Conservation (phyloP, 495 filamentous ascomycete genomes). For the Tuber umbilicatum region DNA sequence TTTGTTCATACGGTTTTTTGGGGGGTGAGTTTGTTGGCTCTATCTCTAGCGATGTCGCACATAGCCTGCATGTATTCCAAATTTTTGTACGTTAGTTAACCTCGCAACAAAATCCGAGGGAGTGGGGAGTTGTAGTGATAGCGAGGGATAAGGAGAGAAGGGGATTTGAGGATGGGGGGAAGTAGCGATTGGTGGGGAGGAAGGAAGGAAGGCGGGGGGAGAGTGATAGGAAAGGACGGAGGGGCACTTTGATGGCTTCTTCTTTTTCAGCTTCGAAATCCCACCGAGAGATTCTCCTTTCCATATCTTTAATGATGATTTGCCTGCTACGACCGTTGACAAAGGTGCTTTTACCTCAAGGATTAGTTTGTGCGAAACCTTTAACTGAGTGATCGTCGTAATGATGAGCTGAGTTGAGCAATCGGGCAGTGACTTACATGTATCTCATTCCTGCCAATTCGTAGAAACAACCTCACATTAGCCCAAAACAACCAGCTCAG, state of each 20-base stretch:
- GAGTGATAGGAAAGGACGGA: slow-evolving; percentile 22
- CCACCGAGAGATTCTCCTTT: slow-evolving; percentile 61
- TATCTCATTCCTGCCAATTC: slow-evolving; percentile 58
- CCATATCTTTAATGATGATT: slow-evolving; percentile 81
- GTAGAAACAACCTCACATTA: not conserved
- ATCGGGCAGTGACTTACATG: slow-evolving; percentile 53
- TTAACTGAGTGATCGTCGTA: slow-evolving; percentile 19
- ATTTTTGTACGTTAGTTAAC: slow-evolving; percentile 28
- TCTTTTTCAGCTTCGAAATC: slow-evolving; percentile 61
- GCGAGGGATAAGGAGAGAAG: not conserved
- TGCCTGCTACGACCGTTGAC: slow-evolving; percentile 72
- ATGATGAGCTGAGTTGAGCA: slow-evolving; percentile 11
- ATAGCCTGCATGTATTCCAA: slow-evolving; percentile 51
- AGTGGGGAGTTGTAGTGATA: slow-evolving; percentile 13
- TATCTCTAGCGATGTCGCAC: slow-evolving; percentile 59
- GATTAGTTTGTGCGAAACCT: slow-evolving; percentile 10
- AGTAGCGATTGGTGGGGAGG: not conserved
- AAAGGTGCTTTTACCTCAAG: slow-evolving; percentile 55
- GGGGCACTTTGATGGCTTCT: slow-evolving; percentile 59
- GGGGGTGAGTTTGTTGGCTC: slow-evolving; percentile 35
- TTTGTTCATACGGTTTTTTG: slow-evolving; percentile 25
- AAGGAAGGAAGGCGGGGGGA: slow-evolving; percentile 11
- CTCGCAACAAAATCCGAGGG: slow-evolving; percentile 15
- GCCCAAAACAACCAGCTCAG: slow-evolving; percentile 7
- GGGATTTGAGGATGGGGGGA: not conserved